Conservation (phyloP, 306 rosid genomes). For the Delonix regia region DNA sequence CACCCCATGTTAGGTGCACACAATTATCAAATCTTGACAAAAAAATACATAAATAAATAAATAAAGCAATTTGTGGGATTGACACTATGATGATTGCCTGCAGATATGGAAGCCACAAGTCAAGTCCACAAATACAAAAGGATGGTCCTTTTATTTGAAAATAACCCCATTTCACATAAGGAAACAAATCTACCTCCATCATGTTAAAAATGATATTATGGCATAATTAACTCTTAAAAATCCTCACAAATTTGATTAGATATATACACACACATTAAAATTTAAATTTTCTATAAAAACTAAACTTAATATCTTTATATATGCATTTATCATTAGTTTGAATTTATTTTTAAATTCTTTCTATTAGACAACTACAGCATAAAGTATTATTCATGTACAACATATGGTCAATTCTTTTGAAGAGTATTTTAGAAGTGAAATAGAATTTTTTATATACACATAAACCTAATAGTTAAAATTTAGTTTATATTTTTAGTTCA, state of each 20-base stretch:
- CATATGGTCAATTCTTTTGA: too few species aligned
- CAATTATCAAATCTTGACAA: conserved; percentile 5
- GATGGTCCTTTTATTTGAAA: not conserved
- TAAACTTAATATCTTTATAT: too few species aligned
- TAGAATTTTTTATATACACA: too few species aligned
- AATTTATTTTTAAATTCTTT: too few species aligned
- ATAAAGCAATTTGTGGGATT: not conserved
- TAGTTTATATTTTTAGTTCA: too few species aligned
- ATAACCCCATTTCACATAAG: not conserved
- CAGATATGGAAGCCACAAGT: not conserved
- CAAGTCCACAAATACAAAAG: not conserved
- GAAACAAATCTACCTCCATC: not conserved
- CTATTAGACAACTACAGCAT: too few species aligned
- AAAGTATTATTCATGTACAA: too few species aligned
- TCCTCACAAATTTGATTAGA: not conserved
- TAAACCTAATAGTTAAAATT: too few species aligned
- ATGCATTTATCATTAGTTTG: not conserved
- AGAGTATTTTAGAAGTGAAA: too few species aligned
- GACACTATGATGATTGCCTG: not conserved
- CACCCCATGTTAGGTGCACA: not conserved
- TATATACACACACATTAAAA: too few species aligned
- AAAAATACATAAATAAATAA: not conserved
- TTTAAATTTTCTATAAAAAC: too few species aligned
- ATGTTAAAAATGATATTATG: not conserved
- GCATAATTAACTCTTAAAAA: conserved; percentile 8